Base-by-base conservation (phyloP, 768 basidiomycete genomes). In the Suillus discolor region DNA sequence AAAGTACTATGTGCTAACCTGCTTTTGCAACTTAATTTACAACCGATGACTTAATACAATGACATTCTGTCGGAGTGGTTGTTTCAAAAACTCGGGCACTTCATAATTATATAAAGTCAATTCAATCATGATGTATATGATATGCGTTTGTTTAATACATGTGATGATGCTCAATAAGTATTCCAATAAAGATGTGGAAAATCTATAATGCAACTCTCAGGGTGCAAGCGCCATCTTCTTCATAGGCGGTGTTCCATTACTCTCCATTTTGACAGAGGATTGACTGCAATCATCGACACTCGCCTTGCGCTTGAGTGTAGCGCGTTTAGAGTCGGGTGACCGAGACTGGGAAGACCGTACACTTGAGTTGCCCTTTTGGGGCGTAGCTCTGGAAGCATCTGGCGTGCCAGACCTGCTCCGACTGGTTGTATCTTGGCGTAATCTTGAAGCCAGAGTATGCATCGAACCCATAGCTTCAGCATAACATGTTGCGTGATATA, bases 401-500 rank as follows among this genome's bases (percentile, higher is more conserved):
- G 93, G 93, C 23, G 93, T 94, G 71, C 83, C 84, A 70, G 90
- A 89, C 68, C 93, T 89, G 80, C 92, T 93, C 66, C 86, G 81
- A 71, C 78, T 78, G 65, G 78, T 76, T 55, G 81, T 74, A 72
- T 92, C 89, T 78, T 79, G 85, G 64, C 89, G 88, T 71, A 94
- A 76, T 57, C 89, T 86, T 9, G 86, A 85, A 62, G 88, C 91
- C 62, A 93, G 80, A 71, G 77, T 90, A 69, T 83, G 89, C 61
- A 86, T 85, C 61, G 87, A 90, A 31, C 78, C 80, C 45, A 84
- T 75, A 44, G 90, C 90, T 75, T 97, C 95, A 31, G 92, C 91
- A 79, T 93, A 91, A 78, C 96, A 97, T 20, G 95, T 97, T 57
- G 96, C 96, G 80, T 97, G 96, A 76, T 89, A 97, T 72, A 96